phyloP scores from a whole-genome alignment of 805 yeast genomes.

The Candida koratica region DNA sequence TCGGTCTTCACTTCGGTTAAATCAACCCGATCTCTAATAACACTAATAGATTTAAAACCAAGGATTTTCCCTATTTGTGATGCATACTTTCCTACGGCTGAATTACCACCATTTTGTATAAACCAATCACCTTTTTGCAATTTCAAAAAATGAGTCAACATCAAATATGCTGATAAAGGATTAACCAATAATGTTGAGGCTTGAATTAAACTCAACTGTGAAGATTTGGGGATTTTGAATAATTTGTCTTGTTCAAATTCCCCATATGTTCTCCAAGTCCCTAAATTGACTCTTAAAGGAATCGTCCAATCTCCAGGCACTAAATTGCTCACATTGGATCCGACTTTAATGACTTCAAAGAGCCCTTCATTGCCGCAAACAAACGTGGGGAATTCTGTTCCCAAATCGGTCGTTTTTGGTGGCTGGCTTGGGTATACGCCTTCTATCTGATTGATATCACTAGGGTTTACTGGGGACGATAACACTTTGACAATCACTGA shows the following conservation, averaged over 20 bases:
- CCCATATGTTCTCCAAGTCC: conserved; percentile 83
- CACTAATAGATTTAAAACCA: conserved; percentile 81
- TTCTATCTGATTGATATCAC: conserved; percentile 45
- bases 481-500: conserved; percentile 33
- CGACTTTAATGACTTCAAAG: conserved; percentile 76
- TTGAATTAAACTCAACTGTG: conserved; percentile 41
- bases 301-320: conserved; percentile 82
- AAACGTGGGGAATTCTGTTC: conserved; percentile 60
- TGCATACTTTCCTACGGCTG: conserved; percentile 91
- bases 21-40: conserved; percentile 81
- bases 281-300: conserved; percentile 72
- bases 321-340: conserved; percentile 46
- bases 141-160: conserved; percentile 68
- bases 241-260: conserved; percentile 50
- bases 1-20: conserved; percentile 55
- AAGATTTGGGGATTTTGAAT: conserved; percentile 52
- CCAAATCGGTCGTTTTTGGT: conserved; percentile 49
- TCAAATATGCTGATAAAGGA: conserved; percentile 87
- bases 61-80: conserved; percentile 76
- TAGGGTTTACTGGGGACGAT: conserved; percentile 42
- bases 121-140: conserved; percentile 79
- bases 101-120: conserved; percentile 93
- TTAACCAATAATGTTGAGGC: conserved; percentile 92
- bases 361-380: conserved; percentile 94
- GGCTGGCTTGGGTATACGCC: conserved; percentile 47